phyloP scores from a whole-genome alignment of 2,329 filamentous ascomycete species.

The Helicocarpus griseus region DNA sequence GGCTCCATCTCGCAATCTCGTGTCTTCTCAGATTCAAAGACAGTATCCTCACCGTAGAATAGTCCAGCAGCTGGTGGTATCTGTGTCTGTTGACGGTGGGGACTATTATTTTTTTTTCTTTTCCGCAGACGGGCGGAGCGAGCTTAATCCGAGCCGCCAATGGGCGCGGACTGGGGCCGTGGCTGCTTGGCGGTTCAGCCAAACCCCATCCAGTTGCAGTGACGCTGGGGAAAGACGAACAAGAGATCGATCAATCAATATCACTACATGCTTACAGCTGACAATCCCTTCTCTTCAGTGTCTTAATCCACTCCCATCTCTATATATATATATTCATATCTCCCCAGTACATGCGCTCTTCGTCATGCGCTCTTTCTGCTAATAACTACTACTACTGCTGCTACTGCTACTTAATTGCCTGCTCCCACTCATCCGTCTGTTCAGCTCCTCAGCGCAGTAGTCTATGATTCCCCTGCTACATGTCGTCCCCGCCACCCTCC shows the following conservation, averaged over 20 bases:
- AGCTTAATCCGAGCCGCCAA: conserved; percentile 4
- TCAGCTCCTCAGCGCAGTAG: conserved; percentile 19
- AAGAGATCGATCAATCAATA: too few species aligned
- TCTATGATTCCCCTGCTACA: conserved; percentile 17
- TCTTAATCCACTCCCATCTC: background rate
- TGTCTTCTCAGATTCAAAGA: background rate
- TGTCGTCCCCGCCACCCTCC: conserved; percentile 30
- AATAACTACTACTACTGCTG: background rate
- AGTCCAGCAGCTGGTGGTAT: background rate
- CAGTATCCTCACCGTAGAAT: background rate
- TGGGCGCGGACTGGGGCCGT: conserved; percentile 6
- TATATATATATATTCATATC: background rate
- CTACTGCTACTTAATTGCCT: too few species aligned
- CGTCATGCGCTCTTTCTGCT: background rate
- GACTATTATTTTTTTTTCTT: too few species aligned
- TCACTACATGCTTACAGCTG: background rate
- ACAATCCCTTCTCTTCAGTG: background rate
- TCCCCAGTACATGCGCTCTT: background rate
- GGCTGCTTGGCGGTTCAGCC: background rate
- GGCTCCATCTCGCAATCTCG: conserved; percentile 31
- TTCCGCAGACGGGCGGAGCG: background rate
- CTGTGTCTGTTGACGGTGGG: too few species aligned
- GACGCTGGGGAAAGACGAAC: background rate
- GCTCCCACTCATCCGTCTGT: too few species aligned
- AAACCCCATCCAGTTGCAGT: too few species aligned